Evolutionary conservation across 495 filamentous ascomycete genomes (phyloP), one percentile per base, ranked within the genome.

Genomic region (Talaromyces proteolyticus): DNA sequence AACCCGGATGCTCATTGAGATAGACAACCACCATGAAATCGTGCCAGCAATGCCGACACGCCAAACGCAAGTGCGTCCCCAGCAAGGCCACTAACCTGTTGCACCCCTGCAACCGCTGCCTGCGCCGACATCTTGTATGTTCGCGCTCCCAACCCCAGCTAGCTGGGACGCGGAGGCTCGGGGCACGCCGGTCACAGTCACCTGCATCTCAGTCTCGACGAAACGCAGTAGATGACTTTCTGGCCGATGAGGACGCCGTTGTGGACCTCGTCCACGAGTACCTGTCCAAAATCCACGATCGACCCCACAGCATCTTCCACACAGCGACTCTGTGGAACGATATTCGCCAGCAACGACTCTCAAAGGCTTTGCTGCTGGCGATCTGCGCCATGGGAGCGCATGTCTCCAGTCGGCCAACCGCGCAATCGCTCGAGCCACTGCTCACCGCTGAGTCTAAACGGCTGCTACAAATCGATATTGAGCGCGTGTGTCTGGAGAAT

Each of bases 11-110:
- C n/a, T n/a, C n/a, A n/a, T n/a, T n/a, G n/a, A n/a, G n/a, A n/a
- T n/a, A n/a, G n/a, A n/a, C n/a, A n/a, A 14, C 8, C 6, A 42
- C 40, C 40, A 42, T 42, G 40, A 21, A 18, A 42, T 42, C 40
- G 12, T 42, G 40, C 20, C 40, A 42, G 40, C 40, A 42, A 42
- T 42, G 40, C 20, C 40, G 40, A 42, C n/a, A 42, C 20, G 40
- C 40, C 20, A 42, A 42, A 42, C 40, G 40, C 40, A 42, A 42
- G 23, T 42, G 16, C 49, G 44, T 38, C 49, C 44, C 22, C 22
- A 22, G 40, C 40, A 42, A 42, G 18, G 40, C 17, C 40, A 42
- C n/a, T 21, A 18, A 42, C 20, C 20, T 11, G 17, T 11, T 42
- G 40, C 8, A n/a, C 17, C 20, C 17, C 40, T 42, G 24, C 49